Percentiles rank a stretch among this genome's conserved stretches.
Conservation (phyloP, 345 rosid species). For the Excoecaria cochinchinensis region DNA sequence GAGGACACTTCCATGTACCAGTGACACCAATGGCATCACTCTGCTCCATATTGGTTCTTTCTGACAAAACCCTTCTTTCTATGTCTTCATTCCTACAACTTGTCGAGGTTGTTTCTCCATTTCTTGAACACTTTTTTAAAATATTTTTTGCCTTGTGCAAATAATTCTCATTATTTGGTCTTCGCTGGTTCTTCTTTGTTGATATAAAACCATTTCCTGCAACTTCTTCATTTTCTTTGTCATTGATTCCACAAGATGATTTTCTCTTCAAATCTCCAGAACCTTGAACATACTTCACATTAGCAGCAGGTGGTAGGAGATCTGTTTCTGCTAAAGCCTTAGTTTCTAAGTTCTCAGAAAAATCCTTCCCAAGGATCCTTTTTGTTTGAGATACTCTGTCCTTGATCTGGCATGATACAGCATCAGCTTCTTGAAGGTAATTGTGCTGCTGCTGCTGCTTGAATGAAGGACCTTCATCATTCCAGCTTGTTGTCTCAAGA, state of each 20-base stretch:
- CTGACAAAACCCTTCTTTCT: constrained; percentile 48
- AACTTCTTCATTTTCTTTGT: constrained; percentile 34
- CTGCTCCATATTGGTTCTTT: constrained; percentile 47
- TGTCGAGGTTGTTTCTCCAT: constrained; percentile 15
- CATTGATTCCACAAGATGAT: constrained; percentile 12
- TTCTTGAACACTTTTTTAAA: constrained; percentile 31
- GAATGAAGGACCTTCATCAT: constrained; percentile 16
- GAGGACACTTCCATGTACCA: constrained; percentile 88
- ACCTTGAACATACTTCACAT: constrained; percentile 2
- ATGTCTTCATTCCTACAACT: constrained; percentile 12
- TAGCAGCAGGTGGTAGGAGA: constrained; percentile 1
- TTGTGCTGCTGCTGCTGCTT: constrained; percentile 27
- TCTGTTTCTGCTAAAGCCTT: constrained; percentile 14
- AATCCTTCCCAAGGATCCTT: background rate
- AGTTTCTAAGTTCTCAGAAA: constrained; percentile 9
- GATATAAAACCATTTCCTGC: constrained; percentile 52
- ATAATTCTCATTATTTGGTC: constrained; percentile 30
- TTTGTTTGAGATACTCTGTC: constrained; percentile 11
- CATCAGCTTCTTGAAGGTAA: constrained; percentile 19
- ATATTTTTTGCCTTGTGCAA: constrained; percentile 13
- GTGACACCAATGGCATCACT: constrained; percentile 31
- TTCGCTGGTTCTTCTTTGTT: constrained; percentile 34
- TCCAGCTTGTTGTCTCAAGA: constrained; percentile 19
- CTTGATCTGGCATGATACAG: background rate
- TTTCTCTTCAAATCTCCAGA: constrained; percentile 13